Evolutionary conservation across 2,329 filamentous ascomycete genomes (phyloP).

Genomic region (Parastagonospora avenae): DNA sequence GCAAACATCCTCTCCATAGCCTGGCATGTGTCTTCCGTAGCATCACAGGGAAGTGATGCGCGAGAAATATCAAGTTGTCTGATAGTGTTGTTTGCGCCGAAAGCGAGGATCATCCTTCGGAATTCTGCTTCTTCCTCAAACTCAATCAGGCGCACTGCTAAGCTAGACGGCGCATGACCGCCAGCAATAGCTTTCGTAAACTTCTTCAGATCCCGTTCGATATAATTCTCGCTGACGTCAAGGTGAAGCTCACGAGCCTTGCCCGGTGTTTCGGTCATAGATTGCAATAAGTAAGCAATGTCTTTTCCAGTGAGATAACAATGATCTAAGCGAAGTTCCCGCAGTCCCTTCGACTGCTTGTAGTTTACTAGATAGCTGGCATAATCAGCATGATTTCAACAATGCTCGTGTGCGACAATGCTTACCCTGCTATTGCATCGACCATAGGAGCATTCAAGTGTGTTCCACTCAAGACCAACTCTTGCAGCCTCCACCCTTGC

Average conservation of each 20-base stretch:
- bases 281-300: constrained; percentile 67
- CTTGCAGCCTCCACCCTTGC: constrained; percentile 69
- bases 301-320: constrained; percentile 69
- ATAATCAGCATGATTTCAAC: constrained; percentile 37
- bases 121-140: constrained; percentile 70
- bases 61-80: constrained; percentile 71
- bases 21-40: constrained; percentile 68
- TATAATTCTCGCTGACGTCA: constrained; percentile 68
- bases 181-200: constrained; percentile 58
- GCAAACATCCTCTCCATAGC: constrained; percentile 68
- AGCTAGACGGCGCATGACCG: constrained; percentile 63
- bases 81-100: constrained; percentile 67
- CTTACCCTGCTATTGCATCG: constrained; percentile 61
- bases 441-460: constrained; percentile 66
- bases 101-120: constrained; percentile 64
- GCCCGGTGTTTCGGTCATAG: constrained; percentile 60
- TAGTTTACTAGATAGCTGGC: constrained; percentile 64
- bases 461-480: constrained; percentile 68
- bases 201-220: constrained; percentile 58
- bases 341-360: constrained; percentile 63
- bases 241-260: constrained; percentile 65
- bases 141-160: constrained; percentile 72
- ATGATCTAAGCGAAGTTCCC: constrained; percentile 68
- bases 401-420: background rate
- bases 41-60: constrained; percentile 71